Conservation (phyloP, 2,329 filamentous ascomycete species). For the Huntiella decipiens region DNA sequence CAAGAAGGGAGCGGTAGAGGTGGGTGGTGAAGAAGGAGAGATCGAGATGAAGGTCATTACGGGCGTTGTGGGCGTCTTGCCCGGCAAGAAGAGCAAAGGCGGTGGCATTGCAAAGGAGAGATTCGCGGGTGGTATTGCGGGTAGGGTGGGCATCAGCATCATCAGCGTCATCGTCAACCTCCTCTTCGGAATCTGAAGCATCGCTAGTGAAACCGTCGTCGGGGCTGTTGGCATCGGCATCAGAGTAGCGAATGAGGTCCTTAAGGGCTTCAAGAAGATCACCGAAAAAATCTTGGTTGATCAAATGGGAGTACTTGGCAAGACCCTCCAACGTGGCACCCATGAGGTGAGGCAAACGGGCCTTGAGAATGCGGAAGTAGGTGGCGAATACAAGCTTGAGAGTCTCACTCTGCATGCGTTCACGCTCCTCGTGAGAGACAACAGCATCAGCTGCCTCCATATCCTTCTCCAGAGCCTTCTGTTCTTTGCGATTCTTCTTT, state of each 20-base stretch:
- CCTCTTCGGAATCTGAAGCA: slow-evolving; percentile 23
- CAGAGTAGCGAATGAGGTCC: slow-evolving; percentile 67
- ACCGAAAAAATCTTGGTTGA: slow-evolving; percentile 98
- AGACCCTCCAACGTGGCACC: slow-evolving; percentile 91
- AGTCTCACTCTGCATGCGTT: slow-evolving; percentile 87
- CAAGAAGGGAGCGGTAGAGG: slow-evolving; percentile 70
- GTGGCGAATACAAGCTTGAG: slow-evolving; percentile 87
- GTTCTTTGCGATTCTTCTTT: slow-evolving; percentile 67
- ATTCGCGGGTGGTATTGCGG: slow-evolving; percentile 67
- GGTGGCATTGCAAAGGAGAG: slow-evolving; percentile 84
- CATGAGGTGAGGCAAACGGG: slow-evolving; percentile 66
- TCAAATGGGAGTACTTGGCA: slow-evolving; percentile 83
- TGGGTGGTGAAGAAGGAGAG: slow-evolving; percentile 89
- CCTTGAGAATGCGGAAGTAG: slow-evolving; percentile 88
- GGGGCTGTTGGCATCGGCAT: slow-evolving; percentile 26
- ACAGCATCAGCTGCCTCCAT: slow-evolving; percentile 82
- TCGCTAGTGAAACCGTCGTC: slow-evolving; percentile 19
- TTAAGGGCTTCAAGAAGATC: slow-evolving; percentile 87
- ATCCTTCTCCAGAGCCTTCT: slow-evolving; percentile 76
- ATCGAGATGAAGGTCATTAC: slow-evolving; percentile 66
- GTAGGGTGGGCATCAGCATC: slow-evolving; percentile 29
- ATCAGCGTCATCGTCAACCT: slow-evolving; percentile 23
- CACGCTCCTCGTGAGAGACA: slow-evolving; percentile 80
- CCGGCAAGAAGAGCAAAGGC: slow-evolving; percentile 91
- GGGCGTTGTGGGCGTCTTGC: slow-evolving; percentile 76